A percentile compares a stretch with the other conserved stretches of the same genome.
Conservation (phyloP, 225 moss, liverwort and hornwort genomes). For the Marchantia paleacea region DNA sequence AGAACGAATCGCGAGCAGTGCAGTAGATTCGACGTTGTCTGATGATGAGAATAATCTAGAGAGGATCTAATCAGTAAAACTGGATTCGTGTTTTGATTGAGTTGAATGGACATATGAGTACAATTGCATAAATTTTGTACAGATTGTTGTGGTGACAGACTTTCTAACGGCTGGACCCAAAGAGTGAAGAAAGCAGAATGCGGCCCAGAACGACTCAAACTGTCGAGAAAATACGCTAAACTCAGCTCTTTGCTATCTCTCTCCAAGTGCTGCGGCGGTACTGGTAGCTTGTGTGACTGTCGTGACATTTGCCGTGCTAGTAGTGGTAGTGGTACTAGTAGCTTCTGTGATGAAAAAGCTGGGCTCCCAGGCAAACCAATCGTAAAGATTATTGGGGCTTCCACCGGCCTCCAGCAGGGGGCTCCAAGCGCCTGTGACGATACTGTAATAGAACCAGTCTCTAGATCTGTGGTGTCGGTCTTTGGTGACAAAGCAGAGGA, state of each 20-base stretch:
- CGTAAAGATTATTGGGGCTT: neutral
- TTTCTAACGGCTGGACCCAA: neutral
- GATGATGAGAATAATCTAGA: neutral
- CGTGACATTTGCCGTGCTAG: neutral
- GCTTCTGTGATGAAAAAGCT: neutral
- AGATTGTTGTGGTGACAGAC: slow-evolving; percentile 4
- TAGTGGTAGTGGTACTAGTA: too few species aligned
- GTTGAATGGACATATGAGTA: neutral
- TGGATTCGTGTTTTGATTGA: neutral
- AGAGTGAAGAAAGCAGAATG: neutral
- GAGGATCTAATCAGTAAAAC: neutral
- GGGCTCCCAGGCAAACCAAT: slow-evolving; percentile 8
- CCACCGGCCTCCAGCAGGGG: neutral
- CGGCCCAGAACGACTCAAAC: neutral
- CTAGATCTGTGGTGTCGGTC: neutral
- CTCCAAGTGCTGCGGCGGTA: too few species aligned
- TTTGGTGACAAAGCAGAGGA: slow-evolving; percentile 1
- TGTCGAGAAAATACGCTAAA: neutral
- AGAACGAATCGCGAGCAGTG: neutral
- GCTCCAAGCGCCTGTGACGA: neutral
- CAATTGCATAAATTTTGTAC: slow-evolving; percentile 5
- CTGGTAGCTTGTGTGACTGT: neutral
- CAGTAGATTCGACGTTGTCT: too few species aligned
- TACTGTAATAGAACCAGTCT: neutral
- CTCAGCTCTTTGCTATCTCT: neutral